Conservation (phyloP, 345 rosid genomes). For the Erodium maritimum region DNA sequence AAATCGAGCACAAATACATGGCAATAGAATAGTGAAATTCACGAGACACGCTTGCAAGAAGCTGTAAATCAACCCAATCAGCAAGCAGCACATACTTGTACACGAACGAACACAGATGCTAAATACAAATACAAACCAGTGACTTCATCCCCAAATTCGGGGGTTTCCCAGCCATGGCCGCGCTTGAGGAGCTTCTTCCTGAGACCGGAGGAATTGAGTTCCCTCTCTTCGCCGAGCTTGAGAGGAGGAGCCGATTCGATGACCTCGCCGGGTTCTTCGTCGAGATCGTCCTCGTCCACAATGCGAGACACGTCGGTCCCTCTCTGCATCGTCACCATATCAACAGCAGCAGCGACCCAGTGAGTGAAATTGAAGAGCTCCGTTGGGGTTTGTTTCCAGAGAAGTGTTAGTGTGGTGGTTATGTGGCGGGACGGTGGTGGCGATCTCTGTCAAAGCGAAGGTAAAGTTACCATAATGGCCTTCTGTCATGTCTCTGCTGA, state of each 20-base stretch:
- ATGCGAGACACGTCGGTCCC: constrained; percentile 16
- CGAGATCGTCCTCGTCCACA: constrained; percentile 30
- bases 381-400: background rate
- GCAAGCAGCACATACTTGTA: background rate
- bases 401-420: background rate
- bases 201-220: constrained; percentile 19
- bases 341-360: background rate
- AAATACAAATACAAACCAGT: constrained; percentile 15
- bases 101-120: background rate
- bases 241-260: constrained; percentile 57
- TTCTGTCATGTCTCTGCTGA: too few species aligned
- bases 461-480: too few species aligned
- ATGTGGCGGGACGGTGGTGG: constrained; percentile 11
- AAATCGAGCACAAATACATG: background rate
- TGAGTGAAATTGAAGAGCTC: too few species aligned
- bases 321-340: constrained; percentile 13
- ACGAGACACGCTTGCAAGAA: background rate
- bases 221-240: constrained; percentile 50
- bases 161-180: constrained; percentile 45
- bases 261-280: constrained; percentile 57
- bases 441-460: background rate
- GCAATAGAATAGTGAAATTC: background rate
- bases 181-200: constrained; percentile 42
- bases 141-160: constrained; percentile 47
- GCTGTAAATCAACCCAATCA: background rate